Percentiles rank a stretch among this genome's conserved stretches.
phyloP scores from a whole-genome alignment of 768 basidiomycete species.

The Psilocybe subaeruginosa region DNA sequence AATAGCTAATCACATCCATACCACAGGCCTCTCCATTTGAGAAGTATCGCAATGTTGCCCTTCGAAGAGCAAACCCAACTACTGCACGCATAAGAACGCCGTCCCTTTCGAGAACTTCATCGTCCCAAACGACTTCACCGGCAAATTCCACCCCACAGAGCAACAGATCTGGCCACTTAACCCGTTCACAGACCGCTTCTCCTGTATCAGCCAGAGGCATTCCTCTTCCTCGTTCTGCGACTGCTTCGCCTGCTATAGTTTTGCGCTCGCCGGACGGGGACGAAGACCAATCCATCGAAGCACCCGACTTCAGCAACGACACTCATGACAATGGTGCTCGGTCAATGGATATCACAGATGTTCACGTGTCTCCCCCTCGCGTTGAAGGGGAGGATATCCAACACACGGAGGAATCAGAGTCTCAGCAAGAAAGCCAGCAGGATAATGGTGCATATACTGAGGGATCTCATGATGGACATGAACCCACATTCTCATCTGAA shows the following conservation, averaged over 20 bases:
- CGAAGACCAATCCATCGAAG: slow-evolving; percentile 17
- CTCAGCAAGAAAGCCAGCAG: slow-evolving; percentile 24
- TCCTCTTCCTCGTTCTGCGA: slow-evolving; percentile 56
- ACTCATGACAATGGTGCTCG: slow-evolving; percentile 36
- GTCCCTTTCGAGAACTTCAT: slow-evolving; percentile 64
- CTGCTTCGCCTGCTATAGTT: slow-evolving; percentile 48
- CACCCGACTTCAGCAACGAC: slow-evolving; percentile 31
- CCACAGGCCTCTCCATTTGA: slow-evolving; percentile 61
- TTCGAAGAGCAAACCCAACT: slow-evolving; percentile 44
- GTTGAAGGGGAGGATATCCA: slow-evolving; percentile 26
- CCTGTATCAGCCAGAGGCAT: slow-evolving; percentile 48
- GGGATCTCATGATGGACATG: slow-evolving; percentile 32
- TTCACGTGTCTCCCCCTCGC: slow-evolving; percentile 47
- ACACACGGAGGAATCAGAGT: slow-evolving; percentile 20
- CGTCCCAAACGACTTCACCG: slow-evolving; percentile 61
- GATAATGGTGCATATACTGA: slow-evolving; percentile 19
- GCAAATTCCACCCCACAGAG: slow-evolving; percentile 68
- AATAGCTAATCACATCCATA: neutral
- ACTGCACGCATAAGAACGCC: slow-evolving; percentile 61
- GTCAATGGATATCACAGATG: slow-evolving; percentile 58
- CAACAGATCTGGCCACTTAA: slow-evolving; percentile 44
- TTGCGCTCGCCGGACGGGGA: slow-evolving; percentile 29
- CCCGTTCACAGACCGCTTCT: slow-evolving; percentile 43
- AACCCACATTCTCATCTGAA: slow-evolving; percentile 78
- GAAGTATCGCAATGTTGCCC: slow-evolving; percentile 64